These are phyloP conservation scores for Linnemannia hyalina DNA, from an alignment of 192 early-diverging fungal species.

Conservation along the genomic window DNA sequence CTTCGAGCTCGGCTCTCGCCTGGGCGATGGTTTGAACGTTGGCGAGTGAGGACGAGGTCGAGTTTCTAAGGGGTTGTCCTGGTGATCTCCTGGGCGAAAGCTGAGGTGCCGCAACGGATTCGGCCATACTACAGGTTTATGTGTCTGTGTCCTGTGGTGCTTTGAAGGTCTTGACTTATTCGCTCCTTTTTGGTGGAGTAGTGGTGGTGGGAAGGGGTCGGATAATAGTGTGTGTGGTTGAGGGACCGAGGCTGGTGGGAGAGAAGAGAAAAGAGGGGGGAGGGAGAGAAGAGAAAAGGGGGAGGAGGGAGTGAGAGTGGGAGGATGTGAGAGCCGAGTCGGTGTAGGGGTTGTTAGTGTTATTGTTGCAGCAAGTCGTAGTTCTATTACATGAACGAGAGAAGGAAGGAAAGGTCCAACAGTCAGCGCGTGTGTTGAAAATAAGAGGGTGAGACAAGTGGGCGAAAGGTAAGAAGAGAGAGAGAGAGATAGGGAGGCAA, in stretches of 20 bases:
- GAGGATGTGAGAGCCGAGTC: no score
- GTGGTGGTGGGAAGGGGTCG: not conserved
- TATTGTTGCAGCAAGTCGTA: no score
- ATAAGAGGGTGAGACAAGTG: not conserved
- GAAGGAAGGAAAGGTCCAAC: not conserved
- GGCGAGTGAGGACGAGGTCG: slow-evolving; percentile 15
- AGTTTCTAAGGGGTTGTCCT: not conserved
- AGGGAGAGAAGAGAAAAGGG: not conserved
- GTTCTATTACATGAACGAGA: no score
- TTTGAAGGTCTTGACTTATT: not conserved
- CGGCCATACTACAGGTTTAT: slow-evolving; percentile 8
- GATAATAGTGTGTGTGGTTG: not conserved
- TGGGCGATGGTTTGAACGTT: slow-evolving; percentile 34
- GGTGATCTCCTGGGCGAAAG: slow-evolving; percentile 19
- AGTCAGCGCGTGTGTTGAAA: not conserved
- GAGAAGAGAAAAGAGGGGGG: not conserved
- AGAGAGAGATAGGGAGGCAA: not conserved
- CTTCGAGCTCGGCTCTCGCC: slow-evolving; percentile 47
- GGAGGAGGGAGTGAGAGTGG: not conserved
- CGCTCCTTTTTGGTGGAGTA: not conserved
- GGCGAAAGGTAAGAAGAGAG: not conserved
- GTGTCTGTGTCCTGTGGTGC: not conserved
- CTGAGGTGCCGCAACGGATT: slow-evolving; percentile 24
- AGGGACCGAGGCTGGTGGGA: not conserved
- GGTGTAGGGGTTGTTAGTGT: no score